These are phyloP conservation scores for Rhizopogon salebrosus DNA, from an alignment of 768 basidiomycete species.

Conservation along the genomic window DNA sequence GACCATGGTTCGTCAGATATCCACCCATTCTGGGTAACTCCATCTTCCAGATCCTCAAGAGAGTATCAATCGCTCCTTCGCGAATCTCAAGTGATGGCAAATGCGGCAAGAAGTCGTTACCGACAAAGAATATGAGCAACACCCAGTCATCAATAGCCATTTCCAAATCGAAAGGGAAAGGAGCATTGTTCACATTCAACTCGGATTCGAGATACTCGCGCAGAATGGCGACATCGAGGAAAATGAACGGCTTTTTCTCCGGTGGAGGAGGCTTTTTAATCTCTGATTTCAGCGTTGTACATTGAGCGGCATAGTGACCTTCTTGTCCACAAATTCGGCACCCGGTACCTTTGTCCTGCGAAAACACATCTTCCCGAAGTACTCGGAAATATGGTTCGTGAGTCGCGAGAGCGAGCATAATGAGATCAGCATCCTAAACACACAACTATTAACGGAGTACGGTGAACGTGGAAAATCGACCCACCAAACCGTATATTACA, in stretches of 20 bases:
- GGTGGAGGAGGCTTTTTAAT: conserved; percentile 52
- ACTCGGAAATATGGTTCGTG: conserved; percentile 99
- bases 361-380: conserved; percentile 95
- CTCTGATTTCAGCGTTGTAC: conserved; percentile 75
- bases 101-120: conserved; percentile 97
- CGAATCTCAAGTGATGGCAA: conserved; percentile 97
- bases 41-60: conserved; percentile 92
- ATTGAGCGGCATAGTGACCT: conserved; percentile 94
- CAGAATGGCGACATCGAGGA: conserved; percentile 92
- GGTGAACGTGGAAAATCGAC: conserved; percentile 16
- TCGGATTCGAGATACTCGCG: conserved; percentile 98
- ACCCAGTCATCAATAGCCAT: conserved; percentile 99
- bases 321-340: conserved; percentile 94
- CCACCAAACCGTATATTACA: conserved; percentile 94
- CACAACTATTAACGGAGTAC: conserved; percentile 7
- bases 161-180: conserved; percentile 91
- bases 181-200: conserved; percentile 70
- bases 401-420: conserved; percentile 96
- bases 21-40: conserved; percentile 96
- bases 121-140: conserved; percentile 98
- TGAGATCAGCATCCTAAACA: conserved; percentile 90
- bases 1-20: conserved; percentile 91
- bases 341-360: conserved; percentile 69
- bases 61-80: conserved; percentile 97
- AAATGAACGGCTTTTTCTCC: conserved; percentile 92